phyloP scores from a whole-genome alignment of 768 basidiomycete genomes.

The Mycena alexandri region DNA sequence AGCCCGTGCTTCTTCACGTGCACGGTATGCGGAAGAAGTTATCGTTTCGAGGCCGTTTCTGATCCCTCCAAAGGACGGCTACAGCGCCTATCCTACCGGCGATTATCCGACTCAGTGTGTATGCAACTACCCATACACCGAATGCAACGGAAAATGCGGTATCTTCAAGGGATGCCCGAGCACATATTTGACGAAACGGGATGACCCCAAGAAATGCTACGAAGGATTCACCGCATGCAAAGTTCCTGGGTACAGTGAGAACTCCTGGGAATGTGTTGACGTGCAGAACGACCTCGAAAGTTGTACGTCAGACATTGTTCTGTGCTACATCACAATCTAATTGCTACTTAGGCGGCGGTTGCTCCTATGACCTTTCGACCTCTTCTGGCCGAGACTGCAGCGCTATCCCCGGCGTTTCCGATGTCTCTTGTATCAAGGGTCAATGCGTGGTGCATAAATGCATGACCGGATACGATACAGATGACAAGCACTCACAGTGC shows the following conservation, averaged over 20 bases:
- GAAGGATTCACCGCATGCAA: conserved; percentile 58
- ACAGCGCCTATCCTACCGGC: conserved; percentile 46
- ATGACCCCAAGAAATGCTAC: conserved; percentile 47
- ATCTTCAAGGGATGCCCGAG: conserved; percentile 50
- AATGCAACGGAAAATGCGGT: conserved; percentile 66
- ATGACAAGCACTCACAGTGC: conserved; percentile 42
- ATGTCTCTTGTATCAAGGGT: conserved; percentile 61
- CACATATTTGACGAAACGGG: conserved; percentile 48
- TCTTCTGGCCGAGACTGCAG: conserved; percentile 62
- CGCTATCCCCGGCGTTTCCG: conserved; percentile 59
- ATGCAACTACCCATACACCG: conserved; percentile 54
- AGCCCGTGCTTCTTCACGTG: conserved; percentile 62
- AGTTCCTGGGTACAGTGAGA: conserved; percentile 51
- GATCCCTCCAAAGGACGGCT: conserved; percentile 36
- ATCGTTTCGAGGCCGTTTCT: background rate
- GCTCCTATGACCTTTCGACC: conserved; percentile 46
- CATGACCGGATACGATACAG: conserved; percentile 54
- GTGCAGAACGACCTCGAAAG: conserved; percentile 63
- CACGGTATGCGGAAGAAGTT: conserved; percentile 42
- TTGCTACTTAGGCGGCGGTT: conserved; percentile 59
- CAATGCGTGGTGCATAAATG: conserved; percentile 60
- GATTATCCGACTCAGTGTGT: conserved; percentile 54
- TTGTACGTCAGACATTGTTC: conserved; percentile 52
- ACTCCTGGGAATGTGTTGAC: conserved; percentile 65
- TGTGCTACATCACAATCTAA: background rate